Conservation (phyloP, 169 alveolate species). For the Besnoitia besnoiti region DNA sequence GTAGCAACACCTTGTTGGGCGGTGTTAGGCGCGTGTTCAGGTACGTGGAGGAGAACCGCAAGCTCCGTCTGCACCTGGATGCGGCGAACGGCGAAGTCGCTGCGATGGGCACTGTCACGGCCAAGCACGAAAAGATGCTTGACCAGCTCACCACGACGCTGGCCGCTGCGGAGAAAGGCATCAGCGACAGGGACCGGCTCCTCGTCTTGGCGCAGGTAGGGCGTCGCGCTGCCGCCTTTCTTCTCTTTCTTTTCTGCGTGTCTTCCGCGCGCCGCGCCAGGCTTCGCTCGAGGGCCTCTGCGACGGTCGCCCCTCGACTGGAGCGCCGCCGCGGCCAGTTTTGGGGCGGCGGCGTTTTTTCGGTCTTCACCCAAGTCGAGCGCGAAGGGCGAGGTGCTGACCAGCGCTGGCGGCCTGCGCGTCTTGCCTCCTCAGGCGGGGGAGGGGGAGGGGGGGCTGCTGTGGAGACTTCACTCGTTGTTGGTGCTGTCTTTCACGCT, state of each 20-base stretch:
- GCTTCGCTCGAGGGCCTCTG: no score
- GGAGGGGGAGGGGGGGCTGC: not conserved
- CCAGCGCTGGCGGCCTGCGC: no score
- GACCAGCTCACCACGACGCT: not conserved
- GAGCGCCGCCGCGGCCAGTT: no score
- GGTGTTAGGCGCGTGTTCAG: not conserved
- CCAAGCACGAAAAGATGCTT: not conserved
- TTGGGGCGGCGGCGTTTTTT: no score
- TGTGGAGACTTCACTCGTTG: not conserved
- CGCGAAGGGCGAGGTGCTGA: no score
- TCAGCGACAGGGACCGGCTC: not conserved
- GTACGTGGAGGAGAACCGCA: not conserved
- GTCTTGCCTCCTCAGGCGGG: no score
- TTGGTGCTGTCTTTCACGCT: not conserved
- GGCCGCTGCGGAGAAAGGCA: constrained; percentile 17
- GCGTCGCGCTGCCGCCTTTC: not conserved
- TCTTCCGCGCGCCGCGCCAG: not conserved
- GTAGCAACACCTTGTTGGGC: not conserved
- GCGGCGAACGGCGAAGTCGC: constrained; percentile 19
- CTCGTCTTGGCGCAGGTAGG: not conserved
- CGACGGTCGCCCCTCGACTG: no score
- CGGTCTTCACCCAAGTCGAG: no score
- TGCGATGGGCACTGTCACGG: not conserved
- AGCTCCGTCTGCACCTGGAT: not conserved
- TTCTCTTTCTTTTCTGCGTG: not conserved